phyloP scores from a whole-genome alignment of 371 early-diverging fungal genomes.

The Apophysomyces trapeziformis region DNA sequence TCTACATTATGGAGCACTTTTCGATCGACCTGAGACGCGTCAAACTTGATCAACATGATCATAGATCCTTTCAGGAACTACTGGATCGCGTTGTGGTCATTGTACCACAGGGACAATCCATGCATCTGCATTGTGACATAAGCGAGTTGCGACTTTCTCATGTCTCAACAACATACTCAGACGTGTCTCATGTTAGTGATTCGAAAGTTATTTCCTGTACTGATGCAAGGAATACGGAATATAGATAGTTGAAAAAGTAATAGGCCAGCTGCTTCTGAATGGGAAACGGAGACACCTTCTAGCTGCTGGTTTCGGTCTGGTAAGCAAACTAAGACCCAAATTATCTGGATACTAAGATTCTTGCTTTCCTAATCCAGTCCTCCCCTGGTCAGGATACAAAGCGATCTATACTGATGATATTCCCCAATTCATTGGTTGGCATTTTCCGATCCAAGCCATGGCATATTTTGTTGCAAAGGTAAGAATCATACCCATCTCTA shows the following conservation, averaged over 20 bases:
- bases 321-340: neutral
- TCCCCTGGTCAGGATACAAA: neutral
- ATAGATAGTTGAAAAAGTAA: neutral
- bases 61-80: neutral
- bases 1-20: neutral
- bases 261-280: neutral
- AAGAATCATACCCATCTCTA: neutral
- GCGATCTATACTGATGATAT: neutral
- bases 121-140: neutral
- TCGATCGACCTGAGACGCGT: neutral
- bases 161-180: neutral
- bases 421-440: neutral
- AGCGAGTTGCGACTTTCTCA: neutral
- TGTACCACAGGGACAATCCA: neutral
- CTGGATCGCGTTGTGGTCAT: neutral
- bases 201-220: neutral
- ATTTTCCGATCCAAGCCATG: neutral
- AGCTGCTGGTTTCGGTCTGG: neutral
- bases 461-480: constrained; percentile 2
- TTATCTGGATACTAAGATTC: neutral
- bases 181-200: neutral
- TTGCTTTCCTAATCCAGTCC: neutral
- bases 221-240: neutral
- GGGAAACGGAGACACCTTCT: neutral
- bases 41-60: neutral